Evolutionary conservation across 345 rosid species (phyloP), one percentile per base, ranked within the genome.

Genomic region (Dimocarpus longan): DNA sequence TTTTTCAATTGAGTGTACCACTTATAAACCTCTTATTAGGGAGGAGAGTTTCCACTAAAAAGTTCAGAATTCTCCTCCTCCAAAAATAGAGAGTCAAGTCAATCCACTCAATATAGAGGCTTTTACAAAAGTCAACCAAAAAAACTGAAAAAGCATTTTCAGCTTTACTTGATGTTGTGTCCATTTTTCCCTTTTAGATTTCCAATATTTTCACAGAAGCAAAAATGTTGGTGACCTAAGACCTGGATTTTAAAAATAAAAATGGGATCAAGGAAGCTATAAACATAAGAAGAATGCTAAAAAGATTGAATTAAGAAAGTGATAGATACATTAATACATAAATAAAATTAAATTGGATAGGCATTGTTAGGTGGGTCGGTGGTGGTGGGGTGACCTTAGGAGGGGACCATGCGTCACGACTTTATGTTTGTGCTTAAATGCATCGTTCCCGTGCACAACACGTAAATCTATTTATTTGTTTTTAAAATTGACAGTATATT

Each of bases 291-390:
- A 13, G 18, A 59, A n/a, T 52, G 18, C 16, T 52, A 52, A 52
- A 8, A 42, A 4, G 44, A 4, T 42, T 42, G 44, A 19, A 52
- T 52, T 52, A 59, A n/a, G 64, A 12, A 59, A n/a, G 24, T 9
- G 11, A 59, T 8, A 21, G 28, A 59, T 46, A 46, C 10, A 32
- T 52, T 52, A 52, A 59, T 21, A 59, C 11, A 59, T 21, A 52
- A 13, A 15, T n/a, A 59, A 57, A 57, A 4, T 15, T 12, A 12
- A 57, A 19, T 19, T 19, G 32, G 73, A 67, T 67, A 52, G 19
- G 39, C 8, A 22, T 12, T 66, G 73, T 68, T 76, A 22, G 66
- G 73, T 76, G 6, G n/a, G 73, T 56, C 67, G 67, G 57, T 16
- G 39, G 46, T 6, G 37, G 50, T 48, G 32, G 71, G 32, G 5